These are phyloP conservation scores for Ceratocystis eucalypticola DNA, from an alignment of 2,329 filamentous ascomycete genomes.

Conservation along the genomic window DNA sequence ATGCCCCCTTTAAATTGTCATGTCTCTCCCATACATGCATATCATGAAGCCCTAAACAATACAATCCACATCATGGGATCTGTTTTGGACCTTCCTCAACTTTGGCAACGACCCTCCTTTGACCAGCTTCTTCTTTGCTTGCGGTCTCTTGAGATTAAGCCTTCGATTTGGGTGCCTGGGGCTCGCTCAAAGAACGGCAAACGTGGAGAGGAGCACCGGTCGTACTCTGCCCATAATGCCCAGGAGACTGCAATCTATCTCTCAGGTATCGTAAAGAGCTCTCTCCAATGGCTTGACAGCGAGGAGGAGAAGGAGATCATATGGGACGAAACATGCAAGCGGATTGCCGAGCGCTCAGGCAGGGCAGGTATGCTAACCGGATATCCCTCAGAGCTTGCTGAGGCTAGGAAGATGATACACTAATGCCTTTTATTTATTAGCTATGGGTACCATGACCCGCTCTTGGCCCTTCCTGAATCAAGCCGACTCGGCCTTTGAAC, in stretches of 20 bases:
- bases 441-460: conserved; percentile 44
- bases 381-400: no score
- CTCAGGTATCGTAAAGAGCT: conserved; percentile 52
- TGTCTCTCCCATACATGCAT: background rate
- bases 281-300: conserved; percentile 53
- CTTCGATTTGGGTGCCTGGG: conserved; percentile 51
- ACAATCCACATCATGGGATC: conserved; percentile 6
- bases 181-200: conserved; percentile 30
- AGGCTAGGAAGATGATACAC: background rate
- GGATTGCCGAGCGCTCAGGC: conserved; percentile 77
- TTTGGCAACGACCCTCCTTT: conserved; percentile 62
- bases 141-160: conserved; percentile 50
- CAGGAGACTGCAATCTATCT: conserved; percentile 51
- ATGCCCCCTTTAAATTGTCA: no score
- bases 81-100: conserved; percentile 56
- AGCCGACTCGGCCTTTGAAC: conserved; percentile 35
- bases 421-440: conserved; percentile 23
- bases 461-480: conserved; percentile 36
- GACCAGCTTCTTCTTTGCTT: conserved; percentile 51
- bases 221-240: conserved; percentile 32
- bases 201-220: conserved; percentile 30
- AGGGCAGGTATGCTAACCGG: conserved; percentile 40
- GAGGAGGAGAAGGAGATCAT: conserved; percentile 53
- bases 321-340: conserved; percentile 65
- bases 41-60: background rate